phyloP scores from a whole-genome alignment of 306 rosid species.

The Trichosanthes truncata region DNA sequence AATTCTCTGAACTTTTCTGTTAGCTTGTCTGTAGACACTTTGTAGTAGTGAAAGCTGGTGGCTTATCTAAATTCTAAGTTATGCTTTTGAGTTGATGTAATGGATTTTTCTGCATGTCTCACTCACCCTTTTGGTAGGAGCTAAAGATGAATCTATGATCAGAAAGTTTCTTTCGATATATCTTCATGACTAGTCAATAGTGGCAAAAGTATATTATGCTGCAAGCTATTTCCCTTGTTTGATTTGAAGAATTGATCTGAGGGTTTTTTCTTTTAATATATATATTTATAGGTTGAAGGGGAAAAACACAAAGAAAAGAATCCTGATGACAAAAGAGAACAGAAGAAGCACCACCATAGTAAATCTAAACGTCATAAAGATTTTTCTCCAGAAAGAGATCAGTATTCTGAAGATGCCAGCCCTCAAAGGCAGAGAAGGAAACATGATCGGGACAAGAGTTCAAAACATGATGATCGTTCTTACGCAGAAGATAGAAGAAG shows the following conservation, averaged over 20 bases:
- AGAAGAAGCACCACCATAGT: conserved; percentile 50
- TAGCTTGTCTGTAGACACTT: background rate
- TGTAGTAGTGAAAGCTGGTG: background rate
- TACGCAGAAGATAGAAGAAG: conserved; percentile 18
- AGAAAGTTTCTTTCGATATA: background rate
- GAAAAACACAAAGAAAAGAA: conserved; percentile 29
- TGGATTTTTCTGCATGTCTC: background rate
- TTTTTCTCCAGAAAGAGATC: conserved; percentile 23
- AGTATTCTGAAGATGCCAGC: conserved; percentile 40
- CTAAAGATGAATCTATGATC: background rate
- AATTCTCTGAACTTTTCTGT: background rate
- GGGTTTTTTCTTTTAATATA: background rate
- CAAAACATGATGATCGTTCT: conserved; percentile 23
- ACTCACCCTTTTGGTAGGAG: background rate
- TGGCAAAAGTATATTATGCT: background rate
- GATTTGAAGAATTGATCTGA: background rate
- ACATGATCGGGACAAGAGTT: conserved; percentile 12
- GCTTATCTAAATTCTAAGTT: background rate
- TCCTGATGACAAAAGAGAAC: conserved; percentile 35
- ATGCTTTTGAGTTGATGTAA: background rate
- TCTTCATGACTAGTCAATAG: background rate
- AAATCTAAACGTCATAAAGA: conserved; percentile 36
- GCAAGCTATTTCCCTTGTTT: background rate
- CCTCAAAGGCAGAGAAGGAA: conserved; percentile 33
- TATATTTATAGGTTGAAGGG: conserved; percentile 35